Conservation (phyloP, 75 land plant genomes). For the Picea glauca region DNA sequence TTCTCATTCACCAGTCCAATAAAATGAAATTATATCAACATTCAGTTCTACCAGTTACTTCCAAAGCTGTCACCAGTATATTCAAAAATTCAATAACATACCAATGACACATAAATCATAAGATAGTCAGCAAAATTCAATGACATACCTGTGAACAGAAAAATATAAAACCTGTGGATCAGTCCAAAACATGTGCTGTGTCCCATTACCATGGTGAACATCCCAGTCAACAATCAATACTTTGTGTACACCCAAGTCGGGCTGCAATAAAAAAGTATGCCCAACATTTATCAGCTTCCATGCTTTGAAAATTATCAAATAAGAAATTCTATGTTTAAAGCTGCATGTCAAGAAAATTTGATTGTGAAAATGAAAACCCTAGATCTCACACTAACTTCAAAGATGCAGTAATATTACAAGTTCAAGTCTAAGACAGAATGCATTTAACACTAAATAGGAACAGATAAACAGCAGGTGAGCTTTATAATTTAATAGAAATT, state of each 20-base stretch:
- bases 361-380: background rate
- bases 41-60: background rate
- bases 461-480: background rate
- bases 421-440: background rate
- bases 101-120: background rate
- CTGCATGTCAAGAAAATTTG: background rate
- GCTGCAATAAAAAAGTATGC: constrained; percentile 28
- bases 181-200: constrained; percentile 86
- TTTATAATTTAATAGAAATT: background rate
- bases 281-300: too few species aligned
- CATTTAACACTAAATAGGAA: background rate
- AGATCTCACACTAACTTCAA: background rate
- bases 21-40: background rate
- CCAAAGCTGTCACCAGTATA: background rate
- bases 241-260: constrained; percentile 59
- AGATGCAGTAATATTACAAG: background rate
- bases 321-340: background rate
- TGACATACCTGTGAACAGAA: constrained; percentile 81
- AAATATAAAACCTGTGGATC: constrained; percentile 86
- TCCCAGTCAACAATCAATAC: constrained; percentile 84
- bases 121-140: background rate
- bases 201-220: constrained; percentile 97
- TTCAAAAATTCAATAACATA: background rate
- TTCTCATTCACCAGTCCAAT: background rate
- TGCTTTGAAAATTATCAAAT: background rate